Base-by-base conservation (phyloP, 2,329 filamentous ascomycete species). In the Alternaria sp. region DNA sequence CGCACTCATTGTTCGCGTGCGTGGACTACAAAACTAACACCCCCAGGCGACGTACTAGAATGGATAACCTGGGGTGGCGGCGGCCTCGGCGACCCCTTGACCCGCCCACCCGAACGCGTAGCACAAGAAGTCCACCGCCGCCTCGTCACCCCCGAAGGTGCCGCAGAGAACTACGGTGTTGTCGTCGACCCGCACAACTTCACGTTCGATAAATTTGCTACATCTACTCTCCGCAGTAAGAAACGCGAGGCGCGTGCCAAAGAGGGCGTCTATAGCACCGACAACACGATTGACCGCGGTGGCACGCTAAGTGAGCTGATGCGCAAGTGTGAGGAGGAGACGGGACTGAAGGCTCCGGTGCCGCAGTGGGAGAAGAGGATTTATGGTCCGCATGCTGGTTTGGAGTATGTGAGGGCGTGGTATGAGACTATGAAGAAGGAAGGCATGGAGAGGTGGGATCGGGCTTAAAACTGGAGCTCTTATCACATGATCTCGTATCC, bases 51-150 rank as follows among this genome's bases (percentile, higher is more conserved):
- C 63, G 76, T 84, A 2, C 80, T 85, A 6, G 83, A 85, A 72
- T 85, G 81, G 81, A 79, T 84, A 28, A 85, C 84, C 5, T 85
- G 83, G 83, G 83, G 83, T 49, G 84, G 82, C 26, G 84, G 83
- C 21, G 83, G 84, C 2, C 78, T 85, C 12, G 84, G 83, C 30
- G 83, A 85, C 69, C 80, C 83, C 0, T 72, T 85, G 6, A 81
- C 79, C 0, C 78, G 84, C 1, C 81, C 84, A 0, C 75, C 81
- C 0, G 73, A 79, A 25, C 80, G 78, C 44, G 84, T 86, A 10
- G 82, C 83, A 2, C 69, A 80, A 10, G 84, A 86, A 68, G 82
- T 84, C 1, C 81, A 81, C 54, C 80, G 81, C 30, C 79, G 79
- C 43, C 78, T 84, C 20, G 82, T 85, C 15, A 83, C 80, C 0